Percentiles rank a stretch among this genome's conserved stretches.
These are phyloP conservation scores for Colletotrichum eleusines DNA, from an alignment of 2,329 filamentous ascomycete species.

Conservation along the genomic window DNA sequence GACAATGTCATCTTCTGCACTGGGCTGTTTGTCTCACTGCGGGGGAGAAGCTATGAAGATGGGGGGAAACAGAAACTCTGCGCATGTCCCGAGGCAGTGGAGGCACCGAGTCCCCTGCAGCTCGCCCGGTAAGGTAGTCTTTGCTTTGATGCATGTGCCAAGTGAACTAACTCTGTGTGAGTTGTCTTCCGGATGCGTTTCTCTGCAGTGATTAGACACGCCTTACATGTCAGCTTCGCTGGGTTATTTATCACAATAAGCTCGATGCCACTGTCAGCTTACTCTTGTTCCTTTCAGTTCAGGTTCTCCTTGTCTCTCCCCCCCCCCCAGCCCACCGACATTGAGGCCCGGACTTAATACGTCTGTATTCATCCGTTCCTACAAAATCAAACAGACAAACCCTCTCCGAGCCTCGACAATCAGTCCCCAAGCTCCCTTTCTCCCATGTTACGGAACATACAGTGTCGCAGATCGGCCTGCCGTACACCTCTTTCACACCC, in stretches of 20 bases:
- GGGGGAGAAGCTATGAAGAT: not conserved
- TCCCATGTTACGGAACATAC: constrained; percentile 17
- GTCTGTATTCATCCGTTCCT: not conserved
- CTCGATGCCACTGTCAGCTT: not conserved
- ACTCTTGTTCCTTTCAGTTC: not conserved
- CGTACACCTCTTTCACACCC: constrained; percentile 5
- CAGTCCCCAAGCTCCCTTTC: constrained; percentile 10
- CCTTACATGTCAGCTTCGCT: constrained; percentile 8
- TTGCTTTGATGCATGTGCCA: not conserved
- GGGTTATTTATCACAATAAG: not conserved
- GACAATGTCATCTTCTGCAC: constrained; percentile 13
- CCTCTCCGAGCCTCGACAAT: not conserved
- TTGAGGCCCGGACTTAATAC: not conserved
- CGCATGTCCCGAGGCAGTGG: constrained; percentile 20
- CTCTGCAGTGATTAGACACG: not conserved
- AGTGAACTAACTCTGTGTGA: not conserved
- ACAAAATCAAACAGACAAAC: not conserved
- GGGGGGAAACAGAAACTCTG: constrained; percentile 9
- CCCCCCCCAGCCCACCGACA: too few species aligned
- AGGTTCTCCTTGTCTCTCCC: not conserved
- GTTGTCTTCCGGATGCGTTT: not conserved
- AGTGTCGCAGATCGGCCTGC: constrained; percentile 37
- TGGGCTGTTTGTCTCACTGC: too few species aligned
- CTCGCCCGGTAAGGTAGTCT: not conserved
- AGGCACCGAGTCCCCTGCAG: constrained; percentile 3